Conservation (phyloP, 306 rosid genomes). For the Trifolium dubium region DNA sequence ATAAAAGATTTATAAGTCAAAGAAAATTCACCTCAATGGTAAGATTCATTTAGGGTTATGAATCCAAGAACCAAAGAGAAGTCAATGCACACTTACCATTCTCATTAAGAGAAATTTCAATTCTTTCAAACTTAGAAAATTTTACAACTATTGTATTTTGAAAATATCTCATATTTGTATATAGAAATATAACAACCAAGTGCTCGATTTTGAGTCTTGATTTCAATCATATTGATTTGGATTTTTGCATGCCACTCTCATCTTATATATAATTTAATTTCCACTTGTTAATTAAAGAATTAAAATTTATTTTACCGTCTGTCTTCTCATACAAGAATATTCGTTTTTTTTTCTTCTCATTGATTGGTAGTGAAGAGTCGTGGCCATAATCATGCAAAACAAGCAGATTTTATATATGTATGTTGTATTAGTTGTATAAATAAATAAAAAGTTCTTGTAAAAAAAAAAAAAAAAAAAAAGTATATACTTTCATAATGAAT, state of each 20-base stretch:
- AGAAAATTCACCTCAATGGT: no score
- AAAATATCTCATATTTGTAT: neutral
- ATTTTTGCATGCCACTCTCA: conserved; percentile 1
- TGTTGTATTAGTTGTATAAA: no score
- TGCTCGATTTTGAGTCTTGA: neutral
- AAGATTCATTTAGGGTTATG: no score
- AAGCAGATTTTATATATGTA: neutral
- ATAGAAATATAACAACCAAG: neutral
- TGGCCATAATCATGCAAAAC: conserved; percentile 16
- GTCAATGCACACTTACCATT: no score
- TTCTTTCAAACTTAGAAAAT: no score
- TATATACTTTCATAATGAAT: no score
- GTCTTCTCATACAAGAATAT: neutral
- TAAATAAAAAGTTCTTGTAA: no score
- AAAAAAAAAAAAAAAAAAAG: no score
- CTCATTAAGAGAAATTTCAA: no score
- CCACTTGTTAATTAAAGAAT: neutral
- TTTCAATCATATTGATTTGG: conserved; percentile 25
- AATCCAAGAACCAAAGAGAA: no score
- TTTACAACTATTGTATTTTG: no score
- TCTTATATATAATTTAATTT: neutral
- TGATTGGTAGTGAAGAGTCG: neutral
- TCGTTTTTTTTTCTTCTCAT: conserved; percentile 7
- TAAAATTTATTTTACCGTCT: neutral
- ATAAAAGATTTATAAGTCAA: no score